Percentiles rank a stretch among this genome's conserved stretches.
Conservation (phyloP, 2,329 filamentous ascomycete genomes). For the Bipolaris bicolor region DNA sequence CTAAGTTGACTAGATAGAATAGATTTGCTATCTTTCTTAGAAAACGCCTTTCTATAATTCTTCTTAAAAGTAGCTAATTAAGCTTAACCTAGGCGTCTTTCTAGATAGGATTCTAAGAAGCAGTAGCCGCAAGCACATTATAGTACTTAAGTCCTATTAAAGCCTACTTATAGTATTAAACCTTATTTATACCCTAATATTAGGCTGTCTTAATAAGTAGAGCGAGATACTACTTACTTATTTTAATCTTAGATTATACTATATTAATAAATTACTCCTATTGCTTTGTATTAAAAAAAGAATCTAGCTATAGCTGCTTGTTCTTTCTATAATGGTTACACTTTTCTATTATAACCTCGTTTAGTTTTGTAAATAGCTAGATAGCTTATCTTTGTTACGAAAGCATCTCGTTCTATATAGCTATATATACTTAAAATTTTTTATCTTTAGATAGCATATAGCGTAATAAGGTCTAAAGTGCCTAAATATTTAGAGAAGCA, state of each 20-base stretch:
- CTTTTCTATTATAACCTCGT: constrained; percentile 7
- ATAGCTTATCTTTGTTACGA: neutral
- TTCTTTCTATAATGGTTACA: constrained; percentile 4
- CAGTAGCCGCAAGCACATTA: constrained; percentile 18
- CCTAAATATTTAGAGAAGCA: neutral
- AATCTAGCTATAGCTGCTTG: constrained; percentile 1
- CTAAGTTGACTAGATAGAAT: constrained; percentile 13
- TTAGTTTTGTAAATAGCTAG: neutral
- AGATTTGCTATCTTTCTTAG: constrained; percentile 12
- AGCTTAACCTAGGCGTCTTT: constrained; percentile 20
- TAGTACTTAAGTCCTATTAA: constrained; percentile 20
- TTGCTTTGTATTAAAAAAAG: constrained; percentile 13
- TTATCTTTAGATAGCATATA: constrained; percentile 2
- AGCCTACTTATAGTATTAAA: constrained; percentile 21
- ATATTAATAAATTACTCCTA: constrained; percentile 19
- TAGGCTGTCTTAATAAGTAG: constrained; percentile 16
- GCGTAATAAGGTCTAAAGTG: neutral
- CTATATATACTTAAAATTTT: neutral
- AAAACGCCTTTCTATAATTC: constrained; percentile 13
- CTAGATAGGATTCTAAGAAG: constrained; percentile 17
- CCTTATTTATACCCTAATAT: constrained; percentile 18
- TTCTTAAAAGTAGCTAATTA: constrained; percentile 21
- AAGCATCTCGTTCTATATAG: neutral
- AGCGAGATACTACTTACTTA: constrained; percentile 19
- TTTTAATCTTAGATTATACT: constrained; percentile 5